Evolutionary conservation across 1,139 yeast genomes (phyloP).

Genomic region (Geotrichum reessii): DNA sequence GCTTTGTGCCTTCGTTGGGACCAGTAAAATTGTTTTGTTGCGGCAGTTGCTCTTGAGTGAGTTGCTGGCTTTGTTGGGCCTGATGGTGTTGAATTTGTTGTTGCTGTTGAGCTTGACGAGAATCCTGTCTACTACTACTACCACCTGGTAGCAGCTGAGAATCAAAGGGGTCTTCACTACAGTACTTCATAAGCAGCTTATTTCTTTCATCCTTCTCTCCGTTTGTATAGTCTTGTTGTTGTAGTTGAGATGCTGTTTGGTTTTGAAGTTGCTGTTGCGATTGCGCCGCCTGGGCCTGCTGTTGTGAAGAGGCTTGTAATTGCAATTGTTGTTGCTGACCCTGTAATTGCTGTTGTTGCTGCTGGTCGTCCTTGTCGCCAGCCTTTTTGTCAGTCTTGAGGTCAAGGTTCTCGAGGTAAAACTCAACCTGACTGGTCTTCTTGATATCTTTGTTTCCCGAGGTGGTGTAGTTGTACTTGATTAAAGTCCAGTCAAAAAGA

Average conservation of each 20-base stretch:
- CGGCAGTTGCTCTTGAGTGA: background rate
- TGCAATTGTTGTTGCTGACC: background rate
- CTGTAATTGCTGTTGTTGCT: background rate
- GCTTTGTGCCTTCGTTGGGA: background rate
- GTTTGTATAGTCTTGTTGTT: background rate
- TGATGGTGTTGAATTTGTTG: background rate
- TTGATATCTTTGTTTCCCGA: conserved; percentile 13
- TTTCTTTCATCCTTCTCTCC: background rate
- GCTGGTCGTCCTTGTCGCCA: conserved; percentile 1
- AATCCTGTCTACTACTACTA: background rate
- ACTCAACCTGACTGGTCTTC: background rate
- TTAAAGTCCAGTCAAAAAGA: conserved; percentile 94
- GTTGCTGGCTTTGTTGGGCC: background rate
- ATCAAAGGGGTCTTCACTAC: background rate
- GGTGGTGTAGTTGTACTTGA: conserved; percentile 51
- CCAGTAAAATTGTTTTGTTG: background rate
- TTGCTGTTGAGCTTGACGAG: background rate
- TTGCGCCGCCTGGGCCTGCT: background rate
- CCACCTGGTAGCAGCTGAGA: background rate
- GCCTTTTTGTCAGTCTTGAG: conserved; percentile 2
- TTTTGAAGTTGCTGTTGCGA: background rate
- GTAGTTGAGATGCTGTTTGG: background rate
- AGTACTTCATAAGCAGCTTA: background rate
- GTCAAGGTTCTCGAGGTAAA: conserved; percentile 2
- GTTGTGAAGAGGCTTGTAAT: background rate